Percentiles rank a stretch among this genome's conserved stretches.
These are phyloP conservation scores for Hymenoscyphus albidus DNA, from an alignment of 2,329 filamentous ascomycete genomes.

Conservation along the genomic window DNA sequence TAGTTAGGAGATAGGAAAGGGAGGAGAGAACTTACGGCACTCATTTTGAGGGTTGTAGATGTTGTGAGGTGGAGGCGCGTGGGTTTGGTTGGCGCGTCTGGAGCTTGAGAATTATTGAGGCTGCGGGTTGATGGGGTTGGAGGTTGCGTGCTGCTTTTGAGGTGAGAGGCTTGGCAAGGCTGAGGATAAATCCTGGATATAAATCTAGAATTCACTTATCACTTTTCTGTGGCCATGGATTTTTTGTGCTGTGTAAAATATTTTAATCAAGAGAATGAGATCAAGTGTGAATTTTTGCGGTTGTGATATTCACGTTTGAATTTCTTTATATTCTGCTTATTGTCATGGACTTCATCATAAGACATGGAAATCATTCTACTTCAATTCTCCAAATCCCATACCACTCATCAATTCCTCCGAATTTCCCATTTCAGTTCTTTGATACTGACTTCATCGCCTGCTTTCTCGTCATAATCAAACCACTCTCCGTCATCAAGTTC, in stretches of 20 bases:
- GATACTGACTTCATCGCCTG: constrained; percentile 85
- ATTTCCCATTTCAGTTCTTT: constrained; percentile 88
- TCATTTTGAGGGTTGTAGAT: constrained; percentile 23
- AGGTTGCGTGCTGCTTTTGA: constrained; percentile 22
- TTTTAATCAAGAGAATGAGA: too few relatives aligned
- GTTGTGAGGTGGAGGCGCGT: constrained; percentile 19
- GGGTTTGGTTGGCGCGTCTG: constrained; percentile 15
- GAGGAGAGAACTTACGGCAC: constrained; percentile 19
- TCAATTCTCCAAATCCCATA: background rate
- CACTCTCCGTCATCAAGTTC: constrained; percentile 89
- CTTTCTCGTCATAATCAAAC: constrained; percentile 98
- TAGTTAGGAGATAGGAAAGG: background rate
- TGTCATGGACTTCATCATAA: background rate
- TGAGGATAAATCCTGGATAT: background rate
- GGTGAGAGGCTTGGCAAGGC: background rate
- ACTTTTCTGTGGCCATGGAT: too few relatives aligned
- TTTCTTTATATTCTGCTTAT: background rate
- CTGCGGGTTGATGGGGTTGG: constrained; percentile 15
- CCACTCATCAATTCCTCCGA: constrained; percentile 29
- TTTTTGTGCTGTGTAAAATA: too few relatives aligned
- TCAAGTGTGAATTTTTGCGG: too few relatives aligned
- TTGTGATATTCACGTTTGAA: too few relatives aligned
- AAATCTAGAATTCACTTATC: too few relatives aligned
- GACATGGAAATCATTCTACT: background rate
- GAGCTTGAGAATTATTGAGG: constrained; percentile 20